Evolutionary conservation across 1,284 basidiomycete genomes (phyloP).

Genomic region (Melampsora larici-populina): DNA sequence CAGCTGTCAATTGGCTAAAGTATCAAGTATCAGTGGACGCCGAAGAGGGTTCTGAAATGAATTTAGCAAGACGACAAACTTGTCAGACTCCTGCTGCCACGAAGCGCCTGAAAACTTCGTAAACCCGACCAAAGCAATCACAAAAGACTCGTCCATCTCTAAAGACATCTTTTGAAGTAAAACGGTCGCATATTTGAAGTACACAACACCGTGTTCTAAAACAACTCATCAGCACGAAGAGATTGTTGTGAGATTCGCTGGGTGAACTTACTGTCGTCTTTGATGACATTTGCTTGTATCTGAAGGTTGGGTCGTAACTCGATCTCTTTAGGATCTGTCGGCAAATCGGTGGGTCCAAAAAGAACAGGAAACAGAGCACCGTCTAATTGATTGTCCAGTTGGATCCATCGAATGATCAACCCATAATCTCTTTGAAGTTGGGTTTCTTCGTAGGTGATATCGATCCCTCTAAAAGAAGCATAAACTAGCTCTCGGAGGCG

Average conservation of each 20-base stretch:
- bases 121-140: constrained; percentile 88
- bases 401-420: constrained; percentile 78
- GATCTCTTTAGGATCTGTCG: constrained; percentile 72
- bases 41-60: neutral
- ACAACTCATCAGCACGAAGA: constrained; percentile 10
- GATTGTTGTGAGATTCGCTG: neutral
- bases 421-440: constrained; percentile 73
- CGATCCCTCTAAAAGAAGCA: constrained; percentile 72
- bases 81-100: constrained; percentile 67
- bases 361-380: constrained; percentile 94
- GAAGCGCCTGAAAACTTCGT: constrained; percentile 83
- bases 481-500: constrained; percentile 87
- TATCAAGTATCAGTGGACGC: neutral
- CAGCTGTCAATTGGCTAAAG: constrained; percentile 69
- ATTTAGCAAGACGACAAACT: constrained; percentile 13
- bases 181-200: constrained; percentile 95
- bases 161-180: constrained; percentile 91
- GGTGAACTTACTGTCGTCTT: constrained; percentile 72
- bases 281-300: constrained; percentile 79
- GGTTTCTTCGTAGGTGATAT: constrained; percentile 81
- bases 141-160: constrained; percentile 93
- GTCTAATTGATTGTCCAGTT: constrained; percentile 98
- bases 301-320: constrained; percentile 86
- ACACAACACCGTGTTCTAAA: constrained; percentile 86
- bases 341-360: constrained; percentile 86